Conservation (phyloP, 805 yeast genomes). For the Zygosaccharomyces rouxii region DNA sequence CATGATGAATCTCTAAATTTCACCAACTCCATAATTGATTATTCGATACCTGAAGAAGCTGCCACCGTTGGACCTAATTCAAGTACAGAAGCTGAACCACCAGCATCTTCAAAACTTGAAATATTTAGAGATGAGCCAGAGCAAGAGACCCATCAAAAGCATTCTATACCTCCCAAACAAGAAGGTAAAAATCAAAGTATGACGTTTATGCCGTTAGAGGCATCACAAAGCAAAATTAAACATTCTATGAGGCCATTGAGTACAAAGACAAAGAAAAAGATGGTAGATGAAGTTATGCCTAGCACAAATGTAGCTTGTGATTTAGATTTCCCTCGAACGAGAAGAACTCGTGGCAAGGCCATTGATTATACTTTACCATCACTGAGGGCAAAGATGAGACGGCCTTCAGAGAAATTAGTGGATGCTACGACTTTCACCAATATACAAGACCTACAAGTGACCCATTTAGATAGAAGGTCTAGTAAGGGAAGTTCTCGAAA, state of each 20-base stretch:
- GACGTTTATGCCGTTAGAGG: slow-evolving; percentile 19
- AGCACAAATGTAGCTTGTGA: slow-evolving; percentile 22
- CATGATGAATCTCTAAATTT: slow-evolving; percentile 20
- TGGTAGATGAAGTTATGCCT: slow-evolving; percentile 41
- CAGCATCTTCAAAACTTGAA: slow-evolving; percentile 24
- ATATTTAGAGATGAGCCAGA: slow-evolving; percentile 25
- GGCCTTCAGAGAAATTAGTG: slow-evolving; percentile 54
- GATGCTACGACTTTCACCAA: slow-evolving; percentile 51
- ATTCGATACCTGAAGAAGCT: slow-evolving; percentile 33
- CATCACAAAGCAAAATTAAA: slow-evolving; percentile 25
- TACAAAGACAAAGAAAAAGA: slow-evolving; percentile 24
- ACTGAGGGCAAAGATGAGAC: slow-evolving; percentile 61
- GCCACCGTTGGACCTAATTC: background rate
- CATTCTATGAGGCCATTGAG: slow-evolving; percentile 34
- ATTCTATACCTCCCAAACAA: background rate
- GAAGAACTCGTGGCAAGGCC: slow-evolving; percentile 51
- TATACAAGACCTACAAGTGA: slow-evolving; percentile 35
- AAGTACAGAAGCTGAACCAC: slow-evolving; percentile 9
- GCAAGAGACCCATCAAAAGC: background rate
- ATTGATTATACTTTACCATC: slow-evolving; percentile 69
- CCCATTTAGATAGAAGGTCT: slow-evolving; percentile 10
- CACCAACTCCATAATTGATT: slow-evolving; percentile 31
- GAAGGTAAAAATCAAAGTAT: slow-evolving; percentile 7
- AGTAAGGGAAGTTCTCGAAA: slow-evolving; percentile 5
- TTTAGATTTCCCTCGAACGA: slow-evolving; percentile 29